A percentile compares a stretch with the other conserved stretches of the same genome.
phyloP scores from a whole-genome alignment of 2,329 filamentous ascomycete species.

The Diaporthe humulicola region DNA sequence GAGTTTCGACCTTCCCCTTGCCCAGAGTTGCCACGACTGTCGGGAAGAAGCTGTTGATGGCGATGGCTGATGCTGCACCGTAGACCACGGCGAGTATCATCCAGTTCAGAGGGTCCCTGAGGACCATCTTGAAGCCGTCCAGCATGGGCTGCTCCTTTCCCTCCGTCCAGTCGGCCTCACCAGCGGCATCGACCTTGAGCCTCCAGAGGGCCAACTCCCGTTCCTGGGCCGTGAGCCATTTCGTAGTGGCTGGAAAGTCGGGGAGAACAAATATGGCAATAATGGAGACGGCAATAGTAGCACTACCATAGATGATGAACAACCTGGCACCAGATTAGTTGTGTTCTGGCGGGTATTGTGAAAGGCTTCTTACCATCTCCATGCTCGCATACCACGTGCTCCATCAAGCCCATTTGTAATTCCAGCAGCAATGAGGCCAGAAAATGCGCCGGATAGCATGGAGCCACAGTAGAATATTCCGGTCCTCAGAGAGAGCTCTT shows the following conservation, averaged over 20 bases:
- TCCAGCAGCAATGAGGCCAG: conserved; percentile 72
- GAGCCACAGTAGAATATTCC: conserved; percentile 59
- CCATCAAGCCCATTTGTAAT: conserved; percentile 70
- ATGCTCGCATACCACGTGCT: conserved; percentile 50
- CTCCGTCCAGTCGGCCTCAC: conserved; percentile 43
- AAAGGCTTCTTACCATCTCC: conserved; percentile 49
- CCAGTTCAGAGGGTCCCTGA: conserved; percentile 43
- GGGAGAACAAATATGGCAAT: conserved; percentile 39
- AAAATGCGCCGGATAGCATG: conserved; percentile 78
- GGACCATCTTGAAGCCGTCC: conserved; percentile 41
- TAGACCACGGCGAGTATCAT: conserved; percentile 42
- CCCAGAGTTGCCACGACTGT: conserved; percentile 38
- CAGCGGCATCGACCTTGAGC: conserved; percentile 28
- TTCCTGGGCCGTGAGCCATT: conserved; percentile 16
- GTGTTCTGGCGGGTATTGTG: too few species aligned
- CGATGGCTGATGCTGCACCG: conserved; percentile 41
- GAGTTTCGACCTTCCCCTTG: background rate
- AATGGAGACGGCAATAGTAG: conserved; percentile 47
- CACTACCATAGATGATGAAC: conserved; percentile 46
- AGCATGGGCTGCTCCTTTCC: conserved; percentile 39
- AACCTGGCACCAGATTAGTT: conserved; percentile 30
- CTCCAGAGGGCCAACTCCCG: conserved; percentile 11
- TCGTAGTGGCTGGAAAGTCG: conserved; percentile 13
- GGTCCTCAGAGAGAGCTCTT: background rate
- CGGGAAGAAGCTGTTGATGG: conserved; percentile 44